Percentiles rank a stretch among this genome's conserved stretches.
Conservation (phyloP, 2,329 filamentous ascomycete species). For the Monosporascus sp. region DNA sequence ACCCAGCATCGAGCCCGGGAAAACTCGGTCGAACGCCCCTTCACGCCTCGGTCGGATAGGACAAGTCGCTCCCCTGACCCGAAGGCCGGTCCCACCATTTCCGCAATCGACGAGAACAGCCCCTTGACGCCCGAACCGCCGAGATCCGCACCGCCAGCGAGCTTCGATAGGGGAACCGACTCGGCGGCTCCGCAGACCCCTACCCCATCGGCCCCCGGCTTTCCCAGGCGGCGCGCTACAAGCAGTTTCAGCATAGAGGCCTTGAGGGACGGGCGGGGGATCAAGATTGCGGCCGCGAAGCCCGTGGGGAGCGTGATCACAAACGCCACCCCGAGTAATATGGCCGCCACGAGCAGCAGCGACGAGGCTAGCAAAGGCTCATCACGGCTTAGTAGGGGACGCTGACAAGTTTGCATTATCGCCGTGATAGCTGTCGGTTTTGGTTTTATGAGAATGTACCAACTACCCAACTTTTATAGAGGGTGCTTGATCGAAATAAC, state of each 20-base stretch:
- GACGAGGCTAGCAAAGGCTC: conserved; percentile 12
- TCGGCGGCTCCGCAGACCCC: conserved; percentile 4
- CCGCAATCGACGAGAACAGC: conserved; percentile 13
- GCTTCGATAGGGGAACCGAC: conserved; percentile 12
- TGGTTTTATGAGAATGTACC: no score
- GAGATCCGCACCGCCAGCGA: conserved; percentile 1
- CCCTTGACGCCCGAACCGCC: conserved; percentile 9
- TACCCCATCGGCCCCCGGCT: conserved; percentile 12
- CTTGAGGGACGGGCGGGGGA: conserved; percentile 33
- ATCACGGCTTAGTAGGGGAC: no score
- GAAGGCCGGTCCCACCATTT: conserved; percentile 6
- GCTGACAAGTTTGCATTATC: no score
- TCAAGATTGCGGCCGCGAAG: conserved; percentile 34
- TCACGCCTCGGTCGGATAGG: conserved; percentile 3
- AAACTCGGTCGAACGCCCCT: conserved; percentile 9
- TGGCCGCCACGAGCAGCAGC: conserved; percentile 13
- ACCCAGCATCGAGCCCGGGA: conserved; percentile 23
- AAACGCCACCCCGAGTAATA: not conserved
- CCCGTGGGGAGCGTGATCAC: conserved; percentile 32
- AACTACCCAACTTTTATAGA: no score
- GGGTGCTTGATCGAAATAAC: no score
- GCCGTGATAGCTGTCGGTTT: no score
- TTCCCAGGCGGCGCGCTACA: conserved; percentile 8
- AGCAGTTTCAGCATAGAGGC: conserved; percentile 37
- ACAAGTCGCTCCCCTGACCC: not conserved